Percentiles rank a stretch among this genome's conserved stretches.
Conservation (phyloP, 306 rosid species). For the Medicago ruthenica region DNA sequence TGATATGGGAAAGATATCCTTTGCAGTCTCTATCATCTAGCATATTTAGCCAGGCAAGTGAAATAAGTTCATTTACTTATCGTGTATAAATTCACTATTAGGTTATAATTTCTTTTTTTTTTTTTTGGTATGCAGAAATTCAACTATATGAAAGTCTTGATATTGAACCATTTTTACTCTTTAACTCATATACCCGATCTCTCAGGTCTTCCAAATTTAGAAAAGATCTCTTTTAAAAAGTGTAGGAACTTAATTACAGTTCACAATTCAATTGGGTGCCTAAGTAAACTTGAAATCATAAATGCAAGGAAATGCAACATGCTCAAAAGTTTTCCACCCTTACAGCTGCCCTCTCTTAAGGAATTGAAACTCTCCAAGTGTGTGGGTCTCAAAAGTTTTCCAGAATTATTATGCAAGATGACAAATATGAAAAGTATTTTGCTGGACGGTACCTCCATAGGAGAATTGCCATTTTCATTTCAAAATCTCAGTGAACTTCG, state of each 20-base stretch:
- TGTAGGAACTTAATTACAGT: not conserved
- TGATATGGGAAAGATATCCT: not conserved
- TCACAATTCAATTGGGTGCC: not conserved
- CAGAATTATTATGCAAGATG: slow-evolving; percentile 22
- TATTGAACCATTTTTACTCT: not conserved
- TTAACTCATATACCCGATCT: not conserved
- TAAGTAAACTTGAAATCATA: not conserved
- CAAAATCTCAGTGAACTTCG: slow-evolving; percentile 4
- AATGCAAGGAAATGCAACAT: not conserved
- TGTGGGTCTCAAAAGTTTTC: not conserved
- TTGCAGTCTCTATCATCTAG: not conserved
- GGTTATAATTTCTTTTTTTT: not conserved
- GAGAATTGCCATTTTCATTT: slow-evolving; percentile 26
- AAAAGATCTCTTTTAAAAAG: not conserved
- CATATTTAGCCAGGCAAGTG: not conserved
- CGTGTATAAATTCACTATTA: not conserved
- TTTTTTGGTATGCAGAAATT: not conserved
- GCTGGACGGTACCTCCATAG: accelerated
- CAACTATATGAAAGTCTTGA: not conserved
- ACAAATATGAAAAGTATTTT: not conserved
- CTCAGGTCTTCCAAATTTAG: not conserved
- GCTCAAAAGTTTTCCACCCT: not conserved
- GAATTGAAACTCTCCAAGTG: not conserved
- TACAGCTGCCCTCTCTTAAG: not conserved
- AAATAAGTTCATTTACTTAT: not conserved